These are phyloP conservation scores for Tetracladium setigerum DNA, from an alignment of 495 filamentous ascomycete genomes.

Conservation along the genomic window DNA sequence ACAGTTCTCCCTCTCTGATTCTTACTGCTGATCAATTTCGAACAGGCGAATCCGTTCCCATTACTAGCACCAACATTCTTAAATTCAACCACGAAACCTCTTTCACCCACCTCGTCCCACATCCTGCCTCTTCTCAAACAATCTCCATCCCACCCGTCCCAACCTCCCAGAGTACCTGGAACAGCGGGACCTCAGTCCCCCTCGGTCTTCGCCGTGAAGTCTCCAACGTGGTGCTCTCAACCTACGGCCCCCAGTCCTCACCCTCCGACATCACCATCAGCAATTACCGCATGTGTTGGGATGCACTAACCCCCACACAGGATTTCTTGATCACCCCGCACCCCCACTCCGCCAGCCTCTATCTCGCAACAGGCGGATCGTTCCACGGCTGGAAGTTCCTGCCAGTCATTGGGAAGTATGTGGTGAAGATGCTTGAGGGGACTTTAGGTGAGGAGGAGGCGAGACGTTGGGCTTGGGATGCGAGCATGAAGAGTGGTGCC, in stretches of 20 bases:
- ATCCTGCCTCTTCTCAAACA: conserved; percentile 6
- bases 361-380: conserved; percentile 38
- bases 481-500: no score
- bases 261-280: conserved; percentile 3
- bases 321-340: conserved; percentile 52
- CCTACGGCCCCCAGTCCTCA: conserved; percentile 9
- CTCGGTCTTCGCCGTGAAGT: conserved; percentile 9
- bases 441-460: conserved; percentile 33
- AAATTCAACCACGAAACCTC: conserved; percentile 16
- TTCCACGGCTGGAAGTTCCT: conserved; percentile 55
- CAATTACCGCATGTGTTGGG: conserved; percentile 16
- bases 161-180: conserved; percentile 3
- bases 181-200: not conserved
- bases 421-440: conserved; percentile 46
- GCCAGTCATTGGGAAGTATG: conserved; percentile 50
- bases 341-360: conserved; percentile 36
- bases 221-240: conserved; percentile 2
- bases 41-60: conserved; percentile 13
- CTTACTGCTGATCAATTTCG: no score
- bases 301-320: conserved; percentile 34
- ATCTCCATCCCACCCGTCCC: conserved; percentile 11
- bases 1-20: no score
- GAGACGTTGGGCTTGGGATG: conserved; percentile 35
- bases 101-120: conserved; percentile 9
- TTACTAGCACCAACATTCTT: conserved; percentile 3